Conservation (phyloP, 495 filamentous ascomycete species). For the Penicillium paxilli region DNA sequence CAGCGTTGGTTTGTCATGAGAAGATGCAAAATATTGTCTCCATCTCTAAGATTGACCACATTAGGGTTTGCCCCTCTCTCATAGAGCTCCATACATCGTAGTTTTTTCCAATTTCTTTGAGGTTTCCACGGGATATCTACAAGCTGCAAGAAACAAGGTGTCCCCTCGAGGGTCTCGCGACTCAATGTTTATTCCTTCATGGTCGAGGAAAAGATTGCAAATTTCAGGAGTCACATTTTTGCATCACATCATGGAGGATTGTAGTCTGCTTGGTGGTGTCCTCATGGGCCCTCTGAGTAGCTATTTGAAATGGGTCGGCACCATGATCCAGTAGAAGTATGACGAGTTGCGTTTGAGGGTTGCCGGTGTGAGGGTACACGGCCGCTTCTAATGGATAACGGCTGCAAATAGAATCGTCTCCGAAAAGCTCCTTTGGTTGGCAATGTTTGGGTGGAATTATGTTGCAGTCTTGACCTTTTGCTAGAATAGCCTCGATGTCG, state of each 20-base stretch:
- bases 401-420: too few relatives aligned
- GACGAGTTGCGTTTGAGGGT: not conserved
- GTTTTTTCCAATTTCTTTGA: too few relatives aligned
- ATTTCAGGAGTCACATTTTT: not conserved
- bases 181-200: not conserved
- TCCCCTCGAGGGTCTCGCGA: not conserved
- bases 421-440: not conserved
- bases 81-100: too few relatives aligned
- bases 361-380: too few relatives aligned
- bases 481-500: not conserved
- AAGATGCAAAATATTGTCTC: too few relatives aligned
- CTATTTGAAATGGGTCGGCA: conserved; percentile 5
- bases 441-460: not conserved
- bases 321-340: not conserved
- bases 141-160: conserved; percentile 3
- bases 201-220: not conserved
- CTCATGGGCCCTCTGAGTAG: not conserved
- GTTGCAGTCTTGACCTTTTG: conserved; percentile 2
- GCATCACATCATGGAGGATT: not conserved
- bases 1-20: too few relatives aligned
- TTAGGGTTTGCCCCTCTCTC: too few relatives aligned
- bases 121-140: not conserved
- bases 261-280: not conserved
- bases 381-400: too few relatives aligned
- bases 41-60: too few relatives aligned